phyloP scores from a whole-genome alignment of 2,329 filamentous ascomycete species.

The Pezicula radicicola region DNA sequence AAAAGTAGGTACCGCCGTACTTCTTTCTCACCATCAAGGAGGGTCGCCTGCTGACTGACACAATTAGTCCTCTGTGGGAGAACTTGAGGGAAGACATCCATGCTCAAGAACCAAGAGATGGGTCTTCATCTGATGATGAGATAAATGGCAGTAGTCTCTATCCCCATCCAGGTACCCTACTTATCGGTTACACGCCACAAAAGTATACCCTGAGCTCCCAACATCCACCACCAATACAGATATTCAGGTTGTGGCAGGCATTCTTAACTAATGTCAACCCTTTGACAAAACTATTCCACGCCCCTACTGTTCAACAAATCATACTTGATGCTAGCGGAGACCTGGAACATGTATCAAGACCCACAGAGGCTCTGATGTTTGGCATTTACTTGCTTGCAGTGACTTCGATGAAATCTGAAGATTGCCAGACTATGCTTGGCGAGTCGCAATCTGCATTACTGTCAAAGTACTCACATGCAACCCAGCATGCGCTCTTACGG shows the following conservation, averaged over 20 bases:
- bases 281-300: constrained; percentile 65
- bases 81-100: too few species aligned
- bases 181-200: constrained; percentile 41
- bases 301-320: constrained; percentile 59
- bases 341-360: constrained; percentile 37
- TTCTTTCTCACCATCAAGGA: too few species aligned
- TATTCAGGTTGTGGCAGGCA: constrained; percentile 65
- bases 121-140: too few species aligned
- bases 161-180: constrained; percentile 30
- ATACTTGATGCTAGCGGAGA: constrained; percentile 61
- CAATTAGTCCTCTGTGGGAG: too few species aligned
- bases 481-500: constrained; percentile 50
- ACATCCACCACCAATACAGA: constrained; percentile 57
- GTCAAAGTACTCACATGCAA: constrained; percentile 52
- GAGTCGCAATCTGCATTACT: constrained; percentile 49
- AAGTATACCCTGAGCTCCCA: constrained; percentile 40
- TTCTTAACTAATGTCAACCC: constrained; percentile 70
- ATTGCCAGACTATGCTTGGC: constrained; percentile 48
- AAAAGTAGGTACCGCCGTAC: too few species aligned
- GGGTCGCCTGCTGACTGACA: too few species aligned
- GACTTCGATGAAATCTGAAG: constrained; percentile 53
- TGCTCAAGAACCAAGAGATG: too few species aligned
- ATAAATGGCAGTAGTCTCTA: constrained; percentile 19
- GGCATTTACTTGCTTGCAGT: constrained; percentile 59
- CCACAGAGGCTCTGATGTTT: constrained; percentile 67